A percentile compares a stretch with the other conserved stretches of the same genome.
These are phyloP conservation scores for Claviceps purpurea DNA, from an alignment of 2,329 filamentous ascomycete species.

Conservation along the genomic window DNA sequence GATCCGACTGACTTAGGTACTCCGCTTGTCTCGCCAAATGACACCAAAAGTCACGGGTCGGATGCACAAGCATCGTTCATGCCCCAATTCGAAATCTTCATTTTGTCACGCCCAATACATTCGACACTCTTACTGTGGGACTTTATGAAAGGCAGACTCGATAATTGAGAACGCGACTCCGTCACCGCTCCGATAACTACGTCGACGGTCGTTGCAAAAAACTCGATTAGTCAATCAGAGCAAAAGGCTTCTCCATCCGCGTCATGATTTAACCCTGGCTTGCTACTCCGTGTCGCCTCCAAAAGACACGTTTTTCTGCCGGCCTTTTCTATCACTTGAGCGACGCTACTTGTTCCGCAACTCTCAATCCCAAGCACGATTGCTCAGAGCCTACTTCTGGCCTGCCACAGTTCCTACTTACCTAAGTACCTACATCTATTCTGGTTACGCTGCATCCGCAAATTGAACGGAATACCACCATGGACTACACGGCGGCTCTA, in stretches of 20 bases:
- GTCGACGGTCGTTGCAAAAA: too few relatives aligned
- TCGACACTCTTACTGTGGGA: background rate
- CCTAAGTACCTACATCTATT: background rate
- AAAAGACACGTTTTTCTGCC: background rate
- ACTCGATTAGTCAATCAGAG: background rate
- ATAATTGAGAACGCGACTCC: background rate
- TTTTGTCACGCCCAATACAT: background rate
- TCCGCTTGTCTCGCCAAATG: conserved; percentile 2
- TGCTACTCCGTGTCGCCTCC: background rate
- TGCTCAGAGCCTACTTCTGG: background rate
- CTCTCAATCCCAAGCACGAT: background rate
- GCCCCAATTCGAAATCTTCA: background rate
- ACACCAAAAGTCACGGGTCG: background rate
- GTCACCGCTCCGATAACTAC: too few relatives aligned
- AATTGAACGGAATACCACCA: background rate
- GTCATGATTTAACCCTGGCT: background rate
- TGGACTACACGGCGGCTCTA: conserved; percentile 5
- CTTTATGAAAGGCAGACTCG: background rate
- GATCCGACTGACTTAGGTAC: background rate
- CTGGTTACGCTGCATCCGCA: background rate
- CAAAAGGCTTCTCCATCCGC: background rate
- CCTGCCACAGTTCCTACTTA: background rate
- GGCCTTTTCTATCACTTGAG: background rate
- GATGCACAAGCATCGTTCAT: background rate
- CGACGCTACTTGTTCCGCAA: background rate